phyloP scores from a whole-genome alignment of 805 yeast species.

The Blastobotrys muscicola region DNA sequence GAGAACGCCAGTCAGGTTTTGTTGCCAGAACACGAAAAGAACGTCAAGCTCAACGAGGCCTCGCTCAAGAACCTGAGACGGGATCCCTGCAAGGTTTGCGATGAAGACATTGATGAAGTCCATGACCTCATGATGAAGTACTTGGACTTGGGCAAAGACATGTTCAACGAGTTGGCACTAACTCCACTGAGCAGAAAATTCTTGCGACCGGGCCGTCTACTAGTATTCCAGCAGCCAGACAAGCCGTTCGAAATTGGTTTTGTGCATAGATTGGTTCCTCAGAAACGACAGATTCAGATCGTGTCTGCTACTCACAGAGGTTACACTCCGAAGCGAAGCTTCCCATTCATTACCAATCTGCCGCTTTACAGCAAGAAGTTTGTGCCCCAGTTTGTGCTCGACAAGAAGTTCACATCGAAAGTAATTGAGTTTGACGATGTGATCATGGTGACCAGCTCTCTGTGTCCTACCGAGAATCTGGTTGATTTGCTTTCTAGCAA shows the following conservation, averaged over 20 bases:
- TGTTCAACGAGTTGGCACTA: constrained; percentile 40
- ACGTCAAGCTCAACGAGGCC: constrained; percentile 44
- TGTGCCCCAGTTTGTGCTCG: not conserved
- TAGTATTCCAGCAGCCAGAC: constrained; percentile 45
- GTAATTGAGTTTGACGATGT: constrained; percentile 4
- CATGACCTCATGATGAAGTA: constrained; percentile 39
- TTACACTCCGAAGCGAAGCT: not conserved
- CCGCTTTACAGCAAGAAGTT: constrained; percentile 6
- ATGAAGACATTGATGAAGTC: constrained; percentile 36
- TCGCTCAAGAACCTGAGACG: constrained; percentile 33
- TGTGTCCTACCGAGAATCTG: not conserved
- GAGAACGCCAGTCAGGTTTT: constrained; percentile 82
- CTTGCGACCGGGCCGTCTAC: constrained; percentile 45
- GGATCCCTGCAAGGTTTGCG: constrained; percentile 29
- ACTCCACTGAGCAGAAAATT: constrained; percentile 40
- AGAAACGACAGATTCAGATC: constrained; percentile 3
- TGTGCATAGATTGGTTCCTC: constrained; percentile 27
- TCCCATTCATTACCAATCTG: constrained; percentile 7
- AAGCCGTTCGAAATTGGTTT: constrained; percentile 43
- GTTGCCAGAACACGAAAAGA: constrained; percentile 74
- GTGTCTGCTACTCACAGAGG: constrained; percentile 1
- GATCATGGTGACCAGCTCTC: constrained; percentile 3
- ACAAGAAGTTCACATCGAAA: constrained; percentile 3
- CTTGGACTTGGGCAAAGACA: constrained; percentile 34
- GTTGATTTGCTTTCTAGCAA: not conserved